Evolutionary conservation across 2,329 filamentous ascomycete genomes (phyloP).

Genomic region (Nemania serpens): DNA sequence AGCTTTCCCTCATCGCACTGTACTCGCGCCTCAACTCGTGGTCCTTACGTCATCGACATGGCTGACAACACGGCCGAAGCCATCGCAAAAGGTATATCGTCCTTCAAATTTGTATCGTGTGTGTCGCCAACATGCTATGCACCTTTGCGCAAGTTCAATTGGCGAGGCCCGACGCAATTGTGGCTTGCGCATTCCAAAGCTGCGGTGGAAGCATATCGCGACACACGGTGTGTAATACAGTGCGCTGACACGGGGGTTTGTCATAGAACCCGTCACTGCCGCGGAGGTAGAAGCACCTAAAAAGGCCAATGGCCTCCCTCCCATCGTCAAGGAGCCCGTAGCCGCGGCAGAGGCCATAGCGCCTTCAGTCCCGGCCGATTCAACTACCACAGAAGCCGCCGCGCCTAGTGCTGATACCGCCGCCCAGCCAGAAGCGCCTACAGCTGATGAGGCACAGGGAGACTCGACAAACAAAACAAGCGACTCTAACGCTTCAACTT

Average conservation of each 20-base stretch:
- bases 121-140: constrained; percentile 22
- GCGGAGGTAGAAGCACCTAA: constrained; percentile 31
- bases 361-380: constrained; percentile 25
- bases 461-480: constrained; percentile 31
- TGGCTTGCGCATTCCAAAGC: constrained; percentile 25
- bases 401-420: constrained; percentile 9
- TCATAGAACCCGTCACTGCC: constrained; percentile 30
- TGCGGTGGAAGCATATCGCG: constrained; percentile 19
- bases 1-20: constrained; percentile 28
- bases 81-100: constrained; percentile 40
- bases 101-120: constrained; percentile 17
- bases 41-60: constrained; percentile 45
- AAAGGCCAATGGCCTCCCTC: constrained; percentile 29
- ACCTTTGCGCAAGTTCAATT: constrained; percentile 24
- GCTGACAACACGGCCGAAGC: constrained; percentile 37
- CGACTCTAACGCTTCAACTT: constrained; percentile 27
- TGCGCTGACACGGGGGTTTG: constrained; percentile 32
- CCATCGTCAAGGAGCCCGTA: constrained; percentile 31
- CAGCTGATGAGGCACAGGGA: constrained; percentile 26
- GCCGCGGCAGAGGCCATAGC: constrained; percentile 30
- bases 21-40: constrained; percentile 28
- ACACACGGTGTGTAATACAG: constrained; percentile 33
- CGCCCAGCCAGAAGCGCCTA: constrained; percentile 25
- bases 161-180: constrained; percentile 17
- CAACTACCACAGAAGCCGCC: constrained; percentile 14